Percentiles rank a stretch among this genome's conserved stretches.
phyloP scores from a whole-genome alignment of 1,139 yeast species.

The Petasospora rhodanensis region DNA sequence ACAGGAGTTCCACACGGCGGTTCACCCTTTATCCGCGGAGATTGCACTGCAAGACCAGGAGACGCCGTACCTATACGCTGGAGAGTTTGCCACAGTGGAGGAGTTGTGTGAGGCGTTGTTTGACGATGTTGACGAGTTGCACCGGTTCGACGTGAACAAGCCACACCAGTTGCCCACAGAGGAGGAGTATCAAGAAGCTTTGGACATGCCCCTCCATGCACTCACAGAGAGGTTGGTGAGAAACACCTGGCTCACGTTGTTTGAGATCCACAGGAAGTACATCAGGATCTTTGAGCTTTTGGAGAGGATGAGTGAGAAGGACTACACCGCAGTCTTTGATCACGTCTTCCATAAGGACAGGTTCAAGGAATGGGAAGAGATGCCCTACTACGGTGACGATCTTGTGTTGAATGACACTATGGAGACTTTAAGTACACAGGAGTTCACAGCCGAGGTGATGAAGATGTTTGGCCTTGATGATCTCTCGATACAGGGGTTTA shows the following conservation, averaged over 20 bases:
- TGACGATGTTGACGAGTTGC: slow-evolving; percentile 11
- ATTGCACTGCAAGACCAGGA: slow-evolving; percentile 1
- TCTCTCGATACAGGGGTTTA: not conserved
- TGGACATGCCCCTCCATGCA: slow-evolving; percentile 6
- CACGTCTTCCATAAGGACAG: slow-evolving; percentile 3
- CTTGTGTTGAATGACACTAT: no score
- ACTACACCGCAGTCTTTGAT: slow-evolving; percentile 10
- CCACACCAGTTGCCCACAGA: slow-evolving; percentile 3
- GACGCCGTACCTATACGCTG: slow-evolving; percentile 10
- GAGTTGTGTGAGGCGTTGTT: slow-evolving; percentile 8
- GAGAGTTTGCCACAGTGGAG: slow-evolving; percentile 10
- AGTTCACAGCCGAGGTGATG: slow-evolving; percentile 1
- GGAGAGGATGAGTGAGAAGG: slow-evolving; percentile 10
- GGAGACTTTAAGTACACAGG: not conserved
- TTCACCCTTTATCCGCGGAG: not conserved
- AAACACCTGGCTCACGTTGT: slow-evolving; percentile 8
- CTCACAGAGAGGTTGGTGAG: slow-evolving; percentile 11
- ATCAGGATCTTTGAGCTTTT: slow-evolving; percentile 8
- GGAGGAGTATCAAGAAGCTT: slow-evolving; percentile 8
- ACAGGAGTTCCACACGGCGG: slow-evolving; percentile 4
- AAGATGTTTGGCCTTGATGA: not conserved
- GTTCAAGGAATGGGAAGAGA: slow-evolving; percentile 1
- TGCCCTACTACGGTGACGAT: slow-evolving; percentile 4
- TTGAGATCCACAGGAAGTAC: slow-evolving; percentile 5
- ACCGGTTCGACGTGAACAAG: slow-evolving; percentile 4